Percentiles rank a stretch among this genome's conserved stretches.
These are phyloP conservation scores for Asterochloris sp. DNA, from an alignment of 139 green algal genomes.

Conservation along the genomic window DNA sequence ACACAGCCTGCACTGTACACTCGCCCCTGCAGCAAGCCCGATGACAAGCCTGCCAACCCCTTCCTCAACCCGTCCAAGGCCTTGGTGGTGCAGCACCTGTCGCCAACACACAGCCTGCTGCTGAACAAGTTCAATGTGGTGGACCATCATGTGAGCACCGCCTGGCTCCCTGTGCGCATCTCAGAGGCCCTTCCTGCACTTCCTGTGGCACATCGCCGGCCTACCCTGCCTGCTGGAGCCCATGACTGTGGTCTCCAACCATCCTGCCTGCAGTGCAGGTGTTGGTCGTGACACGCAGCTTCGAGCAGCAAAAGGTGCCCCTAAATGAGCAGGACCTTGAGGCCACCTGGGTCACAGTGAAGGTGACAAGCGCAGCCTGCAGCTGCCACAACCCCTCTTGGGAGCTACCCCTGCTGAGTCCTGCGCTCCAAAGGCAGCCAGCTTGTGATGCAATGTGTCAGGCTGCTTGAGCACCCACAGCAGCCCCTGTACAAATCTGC, in stretches of 20 bases:
- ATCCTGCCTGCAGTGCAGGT: conserved; percentile 30
- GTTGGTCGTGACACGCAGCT: conserved; percentile 71
- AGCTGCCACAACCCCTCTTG: too few species aligned
- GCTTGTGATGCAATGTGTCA: too few species aligned
- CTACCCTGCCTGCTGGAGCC: background rate
- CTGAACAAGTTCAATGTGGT: conserved; percentile 89
- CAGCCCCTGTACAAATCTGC: too few species aligned
- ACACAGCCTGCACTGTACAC: background rate
- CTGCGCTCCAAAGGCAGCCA: too few species aligned
- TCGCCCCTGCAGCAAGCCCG: conserved; percentile 10
- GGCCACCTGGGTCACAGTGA: conserved; percentile 48
- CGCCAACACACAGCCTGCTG: conserved; percentile 57
- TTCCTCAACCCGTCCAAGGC: conserved; percentile 78
- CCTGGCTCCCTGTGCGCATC: too few species aligned
- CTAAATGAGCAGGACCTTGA: conserved; percentile 57
- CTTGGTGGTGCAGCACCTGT: conserved; percentile 69
- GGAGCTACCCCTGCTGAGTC: too few species aligned
- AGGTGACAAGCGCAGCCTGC: conserved; percentile 14
- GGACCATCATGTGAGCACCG: conserved; percentile 24
- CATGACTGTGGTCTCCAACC: conserved; percentile 29
- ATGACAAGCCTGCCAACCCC: conserved; percentile 57
- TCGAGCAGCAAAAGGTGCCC: conserved; percentile 62
- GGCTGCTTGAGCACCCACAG: too few species aligned
- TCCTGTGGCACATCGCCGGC: too few species aligned
- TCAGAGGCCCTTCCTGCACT: too few species aligned